Evolutionary conservation across 1,139 yeast species (phyloP).

Genomic region (Hansenula sp.): DNA sequence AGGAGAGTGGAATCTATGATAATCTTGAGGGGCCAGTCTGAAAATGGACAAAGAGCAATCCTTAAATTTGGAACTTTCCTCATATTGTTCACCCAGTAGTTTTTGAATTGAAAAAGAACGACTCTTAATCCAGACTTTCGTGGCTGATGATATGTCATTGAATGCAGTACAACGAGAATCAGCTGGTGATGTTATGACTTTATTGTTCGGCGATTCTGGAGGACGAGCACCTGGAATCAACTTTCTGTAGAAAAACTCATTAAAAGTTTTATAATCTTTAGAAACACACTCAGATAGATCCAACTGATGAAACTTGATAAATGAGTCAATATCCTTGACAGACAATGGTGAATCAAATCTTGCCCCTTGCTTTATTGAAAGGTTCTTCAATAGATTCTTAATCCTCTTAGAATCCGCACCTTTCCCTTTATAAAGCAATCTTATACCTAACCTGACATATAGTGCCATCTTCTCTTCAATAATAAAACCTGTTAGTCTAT

Average conservation of each 20-base stretch:
- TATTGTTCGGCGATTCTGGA: conserved; percentile 51
- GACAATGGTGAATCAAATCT: conserved; percentile 77
- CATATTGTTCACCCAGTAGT: conserved; percentile 44
- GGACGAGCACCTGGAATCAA: conserved; percentile 70
- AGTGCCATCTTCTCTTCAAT: conserved; percentile 91
- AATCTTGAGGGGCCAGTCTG: conserved; percentile 94
- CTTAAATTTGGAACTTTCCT: conserved; percentile 38
- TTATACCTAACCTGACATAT: conserved; percentile 81
- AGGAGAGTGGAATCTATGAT: conserved; percentile 90
- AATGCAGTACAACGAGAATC: conserved; percentile 85
- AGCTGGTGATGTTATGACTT: conserved; percentile 74
- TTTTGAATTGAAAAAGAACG: conserved; percentile 66
- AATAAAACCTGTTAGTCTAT: conserved; percentile 80
- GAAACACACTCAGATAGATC: conserved; percentile 68
- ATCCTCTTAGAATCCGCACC: conserved; percentile 56
- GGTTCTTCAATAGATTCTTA: conserved; percentile 51
- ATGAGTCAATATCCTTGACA: conserved; percentile 64
- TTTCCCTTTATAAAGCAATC: conserved; percentile 75
- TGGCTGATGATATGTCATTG: conserved; percentile 57
- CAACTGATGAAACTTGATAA: conserved; percentile 75
- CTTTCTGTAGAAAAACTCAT: conserved; percentile 83
- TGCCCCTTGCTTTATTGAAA: conserved; percentile 78
- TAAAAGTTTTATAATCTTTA: conserved; percentile 61
- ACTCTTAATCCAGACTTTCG: conserved; percentile 88
- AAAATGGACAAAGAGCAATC: conserved; percentile 72